Conservation (phyloP, 495 filamentous ascomycete species). For the Neurospora sp. region DNA sequence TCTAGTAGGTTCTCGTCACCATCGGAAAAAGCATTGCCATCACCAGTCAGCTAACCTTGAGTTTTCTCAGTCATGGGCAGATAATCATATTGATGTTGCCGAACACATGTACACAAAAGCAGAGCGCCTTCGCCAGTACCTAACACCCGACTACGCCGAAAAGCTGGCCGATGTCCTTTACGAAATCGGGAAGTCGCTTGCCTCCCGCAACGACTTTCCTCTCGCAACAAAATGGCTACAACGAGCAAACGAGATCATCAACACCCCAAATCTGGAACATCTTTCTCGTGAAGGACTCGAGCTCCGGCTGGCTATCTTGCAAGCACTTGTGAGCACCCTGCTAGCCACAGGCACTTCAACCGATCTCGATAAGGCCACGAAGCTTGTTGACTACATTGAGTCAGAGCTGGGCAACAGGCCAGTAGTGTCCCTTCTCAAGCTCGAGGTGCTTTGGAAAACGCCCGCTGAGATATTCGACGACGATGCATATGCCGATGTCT, state of each 20-base stretch:
- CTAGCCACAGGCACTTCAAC: slow-evolving; percentile 37
- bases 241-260: slow-evolving; percentile 51
- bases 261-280: slow-evolving; percentile 41
- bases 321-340: slow-evolving; percentile 47
- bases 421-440: slow-evolving; percentile 55
- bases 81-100: slow-evolving; percentile 60
- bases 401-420: slow-evolving; percentile 51
- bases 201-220: slow-evolving; percentile 39
- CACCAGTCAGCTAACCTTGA: slow-evolving; percentile 7
- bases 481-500: slow-evolving; percentile 38
- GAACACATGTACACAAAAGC: slow-evolving; percentile 65
- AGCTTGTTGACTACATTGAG: slow-evolving; percentile 48
- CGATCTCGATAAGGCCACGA: slow-evolving; percentile 41
- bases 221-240: slow-evolving; percentile 65
- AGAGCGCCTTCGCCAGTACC: slow-evolving; percentile 22
- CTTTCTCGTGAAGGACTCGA: slow-evolving; percentile 52
- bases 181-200: slow-evolving; percentile 57
- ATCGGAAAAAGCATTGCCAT: too few species aligned
- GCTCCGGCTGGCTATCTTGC: slow-evolving; percentile 55
- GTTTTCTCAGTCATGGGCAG: slow-evolving; percentile 55
- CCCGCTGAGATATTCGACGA: slow-evolving; percentile 37
- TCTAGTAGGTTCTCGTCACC: slow-evolving; percentile 41
- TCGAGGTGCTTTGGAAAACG: slow-evolving; percentile 49
- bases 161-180: slow-evolving; percentile 61
- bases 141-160: slow-evolving; percentile 47